Percentiles rank a stretch among this genome's conserved stretches.
phyloP scores from a whole-genome alignment of 2,329 filamentous ascomycete species.

The Xylariaceae sp. region DNA sequence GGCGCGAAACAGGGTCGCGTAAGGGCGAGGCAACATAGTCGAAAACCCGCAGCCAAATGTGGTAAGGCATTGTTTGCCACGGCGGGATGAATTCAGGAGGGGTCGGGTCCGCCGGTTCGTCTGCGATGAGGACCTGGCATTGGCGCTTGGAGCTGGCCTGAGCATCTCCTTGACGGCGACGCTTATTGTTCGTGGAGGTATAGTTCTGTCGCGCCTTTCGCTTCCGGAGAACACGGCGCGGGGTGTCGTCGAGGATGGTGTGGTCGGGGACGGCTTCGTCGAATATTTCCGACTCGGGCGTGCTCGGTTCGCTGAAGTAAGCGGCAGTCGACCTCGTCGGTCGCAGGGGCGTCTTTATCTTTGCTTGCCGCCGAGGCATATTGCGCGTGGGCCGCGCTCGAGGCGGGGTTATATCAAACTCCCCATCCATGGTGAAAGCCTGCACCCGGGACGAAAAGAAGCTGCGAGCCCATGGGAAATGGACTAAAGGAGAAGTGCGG shows the following conservation, averaged over 20 bases:
- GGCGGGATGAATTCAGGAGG: slow-evolving; percentile 49
- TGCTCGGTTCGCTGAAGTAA: slow-evolving; percentile 12
- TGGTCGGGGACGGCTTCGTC: slow-evolving; percentile 6
- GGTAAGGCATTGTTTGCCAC: slow-evolving; percentile 48
- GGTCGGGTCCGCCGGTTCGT: too few species aligned
- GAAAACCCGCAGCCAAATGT: slow-evolving; percentile 64
- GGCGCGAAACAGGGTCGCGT: slow-evolving; percentile 32
- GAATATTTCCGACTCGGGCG: slow-evolving; percentile 6
- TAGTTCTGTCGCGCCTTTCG: slow-evolving; percentile 3
- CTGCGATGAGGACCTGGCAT: too few species aligned
- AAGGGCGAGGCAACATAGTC: slow-evolving; percentile 56
- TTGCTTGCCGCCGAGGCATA: slow-evolving; percentile 21
- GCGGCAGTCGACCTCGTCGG: slow-evolving; percentile 18
- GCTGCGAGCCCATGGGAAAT: not conserved
- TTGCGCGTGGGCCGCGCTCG: slow-evolving; percentile 16
- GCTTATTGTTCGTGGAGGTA: not conserved
- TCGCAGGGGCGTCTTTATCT: slow-evolving; percentile 19
- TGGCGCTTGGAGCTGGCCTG: too few species aligned
- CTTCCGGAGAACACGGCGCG: slow-evolving; percentile 5
- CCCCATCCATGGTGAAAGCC: slow-evolving; percentile 15
- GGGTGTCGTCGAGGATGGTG: slow-evolving; percentile 7
- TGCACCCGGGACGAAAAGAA: too few species aligned
- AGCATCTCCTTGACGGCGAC: too few species aligned
- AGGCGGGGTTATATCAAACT: slow-evolving; percentile 9
- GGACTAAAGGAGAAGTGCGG: not conserved